Base-by-base conservation (phyloP, 2,329 filamentous ascomycete species). In the Pestalotiopsis sp. region DNA sequence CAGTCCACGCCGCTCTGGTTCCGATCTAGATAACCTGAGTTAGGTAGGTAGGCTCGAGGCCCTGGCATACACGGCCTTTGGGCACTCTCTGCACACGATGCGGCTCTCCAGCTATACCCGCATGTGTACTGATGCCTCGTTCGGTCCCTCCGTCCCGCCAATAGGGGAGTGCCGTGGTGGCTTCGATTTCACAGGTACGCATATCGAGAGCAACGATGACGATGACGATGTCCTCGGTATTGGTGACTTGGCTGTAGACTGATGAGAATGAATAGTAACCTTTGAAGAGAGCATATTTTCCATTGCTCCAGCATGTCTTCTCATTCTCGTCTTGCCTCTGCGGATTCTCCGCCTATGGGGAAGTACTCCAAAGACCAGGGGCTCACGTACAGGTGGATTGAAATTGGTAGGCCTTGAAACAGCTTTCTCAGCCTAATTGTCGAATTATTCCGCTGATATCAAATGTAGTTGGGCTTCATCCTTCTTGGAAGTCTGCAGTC, bases 221-320 rank as follows among this genome's bases (percentile, higher is more conserved):
- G 31, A 36, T 9, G 31, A 36, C 2, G 31, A 36, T 9, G 6
- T 36, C 31, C 7, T 9, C 31, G 31, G 31, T 2, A 36, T 9
- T 61, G 27, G 13, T n/a, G 14, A 23, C 23, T 7, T 14, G 12
- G 12, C 27, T 27, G 31, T n/a, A 59, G 17, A 27, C 45, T 66
- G 12, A 66, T 59, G 2, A 59, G 11, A 59, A 52, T 66, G 38
- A 27, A 7, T 14, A 67, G 66, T 67, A 11, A 67, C 66, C 38
- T 67, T 67, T 23, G 66, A 67, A 63, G 66, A 67, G 41, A 67
- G 66, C 58, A 67, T 67, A 7, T 57, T 67, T 13, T 67, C 66
- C 9, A 62, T 67, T 7, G 66, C 11, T 31, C 66, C 66, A 67
- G 58, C 66, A 67, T 67, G 66, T 20, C 38, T 63, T 7, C 57